Conservation (phyloP, 352 stramenopile species). For the Globisporangium lucens region DNA sequence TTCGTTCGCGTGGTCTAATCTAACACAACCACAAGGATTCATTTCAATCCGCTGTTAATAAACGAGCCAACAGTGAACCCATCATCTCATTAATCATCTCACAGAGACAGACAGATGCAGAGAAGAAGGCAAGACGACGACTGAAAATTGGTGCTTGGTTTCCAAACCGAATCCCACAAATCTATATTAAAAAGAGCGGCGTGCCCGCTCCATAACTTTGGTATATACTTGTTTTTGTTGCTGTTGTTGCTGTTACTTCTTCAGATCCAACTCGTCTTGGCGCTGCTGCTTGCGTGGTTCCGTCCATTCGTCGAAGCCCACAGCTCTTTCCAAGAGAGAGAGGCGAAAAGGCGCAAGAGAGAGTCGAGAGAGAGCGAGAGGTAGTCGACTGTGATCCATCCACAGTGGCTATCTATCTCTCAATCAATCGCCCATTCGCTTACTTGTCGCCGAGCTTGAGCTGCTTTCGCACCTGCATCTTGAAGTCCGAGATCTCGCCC, state of each 20-base stretch:
- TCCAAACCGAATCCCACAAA: conserved; percentile 17
- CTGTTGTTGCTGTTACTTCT: not conserved
- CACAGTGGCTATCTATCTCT: not conserved
- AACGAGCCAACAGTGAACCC: not conserved
- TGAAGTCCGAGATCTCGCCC: conserved; percentile 99
- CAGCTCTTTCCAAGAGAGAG: not conserved
- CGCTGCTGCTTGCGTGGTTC: not conserved
- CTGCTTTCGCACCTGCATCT: conserved; percentile 43
- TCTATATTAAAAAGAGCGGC: conserved; percentile 17
- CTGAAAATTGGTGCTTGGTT: not conserved
- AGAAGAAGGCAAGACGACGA: not conserved
- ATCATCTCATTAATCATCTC: not conserved
- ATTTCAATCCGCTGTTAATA: not conserved
- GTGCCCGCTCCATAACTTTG: conserved; percentile 5
- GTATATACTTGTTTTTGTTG: conserved; percentile 12
- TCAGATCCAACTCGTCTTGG: not conserved
- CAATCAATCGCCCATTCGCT: not conserved
- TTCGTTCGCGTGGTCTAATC: conserved; percentile 7
- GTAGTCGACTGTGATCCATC: not conserved
- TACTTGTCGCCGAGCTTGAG: conserved; percentile 22
- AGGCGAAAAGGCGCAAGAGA: not conserved
- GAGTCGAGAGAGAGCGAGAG: not conserved
- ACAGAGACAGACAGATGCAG: not conserved
- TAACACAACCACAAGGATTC: not conserved
- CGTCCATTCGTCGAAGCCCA: not conserved